Percentiles rank a stretch among this genome's conserved stretches.
These are phyloP conservation scores for Paspalum notatum DNA, from an alignment of 176 grass and related monocot genomes.

Conservation along the genomic window DNA sequence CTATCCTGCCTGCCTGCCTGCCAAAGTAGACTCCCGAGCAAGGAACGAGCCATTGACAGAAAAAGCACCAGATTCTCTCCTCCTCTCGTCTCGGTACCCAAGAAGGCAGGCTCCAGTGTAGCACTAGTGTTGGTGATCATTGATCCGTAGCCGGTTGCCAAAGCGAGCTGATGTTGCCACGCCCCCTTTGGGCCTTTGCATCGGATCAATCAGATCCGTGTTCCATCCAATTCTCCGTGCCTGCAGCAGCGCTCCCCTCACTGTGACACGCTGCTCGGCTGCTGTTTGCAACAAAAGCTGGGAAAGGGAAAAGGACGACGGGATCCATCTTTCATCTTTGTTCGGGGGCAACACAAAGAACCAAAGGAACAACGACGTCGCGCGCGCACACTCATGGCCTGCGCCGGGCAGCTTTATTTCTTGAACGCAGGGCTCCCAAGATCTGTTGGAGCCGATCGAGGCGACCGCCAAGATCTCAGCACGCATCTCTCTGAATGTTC, in stretches of 20 bases:
- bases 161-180: constrained; percentile 4
- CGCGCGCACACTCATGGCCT: constrained; percentile 17
- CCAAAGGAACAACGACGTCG: too few species aligned
- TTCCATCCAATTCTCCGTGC: constrained; percentile 31
- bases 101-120: not conserved
- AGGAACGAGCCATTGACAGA: too few species aligned
- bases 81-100: not conserved
- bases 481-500: too few species aligned
- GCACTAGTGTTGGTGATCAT: constrained; percentile 29
- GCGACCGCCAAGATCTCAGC: too few species aligned
- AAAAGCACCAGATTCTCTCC: too few species aligned
- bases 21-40: too few species aligned
- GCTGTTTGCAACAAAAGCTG: constrained; percentile 16
- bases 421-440: not conserved
- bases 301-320: not conserved
- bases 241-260: too few species aligned
- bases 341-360: too few species aligned
- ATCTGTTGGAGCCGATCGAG: not conserved
- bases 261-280: not conserved
- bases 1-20: too few species aligned
- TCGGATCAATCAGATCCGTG: constrained; percentile 46
- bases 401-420: not conserved
- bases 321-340: not conserved
- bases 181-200: constrained; percentile 15
- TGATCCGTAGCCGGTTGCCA: not conserved